Evolutionary conservation across 2,329 filamentous ascomycete genomes (phyloP), one percentile per base, ranked within the genome.

Genomic region (Aspergillus pseudonomiae): DNA sequence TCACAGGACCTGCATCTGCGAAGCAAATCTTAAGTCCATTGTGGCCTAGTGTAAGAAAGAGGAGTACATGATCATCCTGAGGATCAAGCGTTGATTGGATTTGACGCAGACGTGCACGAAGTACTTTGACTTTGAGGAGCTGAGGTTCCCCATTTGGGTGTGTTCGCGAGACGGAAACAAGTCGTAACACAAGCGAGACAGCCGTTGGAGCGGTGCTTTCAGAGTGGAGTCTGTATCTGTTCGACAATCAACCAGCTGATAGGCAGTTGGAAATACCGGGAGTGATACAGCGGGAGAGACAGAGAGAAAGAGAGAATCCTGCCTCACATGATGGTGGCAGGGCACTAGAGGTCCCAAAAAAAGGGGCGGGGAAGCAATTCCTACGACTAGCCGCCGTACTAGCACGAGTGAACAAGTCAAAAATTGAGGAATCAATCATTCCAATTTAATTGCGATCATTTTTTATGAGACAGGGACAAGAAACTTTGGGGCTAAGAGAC

Each of bases 291-390:
- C 57, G 55, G 65, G 60, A 58, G 43, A 62, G 53, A 19, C 3
- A 11, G 63, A 30, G 57, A 41, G 45, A 55, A 16, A 67, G 12
- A 50, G 39, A 67, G 24, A 24, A 32, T 32, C 11, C 11, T 48
- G 21, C 57, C 64, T 67, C 65, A 67, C 64, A 66, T 64, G 65
- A 67, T 64, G 32, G 34, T 32, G 39, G 54, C 36, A 53, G 48
- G 57, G 52, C 45, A 41, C 60, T 58, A 62, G 46, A 52, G 58
- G 46, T 32, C 57, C 50, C 50, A 59, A 60, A 52, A 52, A 28
- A 57, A 55, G 21, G 28, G 28, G 48, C 28, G 28, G 57, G 55
- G 36, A 55, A 10, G 45, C 34, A 36, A 36, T 36, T 36, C 34
- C 34, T 36, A 16, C 34, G 14, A 16, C 34, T 36, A 36, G 34